Evolutionary conservation across 140 eudicot genomes (phyloP).

Genomic region (Anethum foeniculum): DNA sequence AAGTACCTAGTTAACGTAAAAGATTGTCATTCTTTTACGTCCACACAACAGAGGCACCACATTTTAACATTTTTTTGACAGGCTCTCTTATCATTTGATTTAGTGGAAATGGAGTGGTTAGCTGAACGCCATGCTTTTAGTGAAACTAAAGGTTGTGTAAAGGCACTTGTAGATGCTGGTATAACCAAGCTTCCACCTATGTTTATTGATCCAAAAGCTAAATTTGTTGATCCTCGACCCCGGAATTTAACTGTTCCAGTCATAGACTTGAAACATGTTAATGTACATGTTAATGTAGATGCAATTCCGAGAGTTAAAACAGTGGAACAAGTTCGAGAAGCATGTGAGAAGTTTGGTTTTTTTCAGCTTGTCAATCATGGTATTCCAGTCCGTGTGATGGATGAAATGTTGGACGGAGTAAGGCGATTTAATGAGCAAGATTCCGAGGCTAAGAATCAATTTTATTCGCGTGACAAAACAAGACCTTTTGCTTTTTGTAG

Average conservation of each 20-base stretch:
- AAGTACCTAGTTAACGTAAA: background rate
- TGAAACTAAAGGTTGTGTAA: background rate
- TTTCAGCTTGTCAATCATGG: background rate
- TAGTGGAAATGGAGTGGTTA: background rate
- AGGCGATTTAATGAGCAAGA: slow-evolving; percentile 5
- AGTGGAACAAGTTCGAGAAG: background rate
- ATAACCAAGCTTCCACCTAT: background rate
- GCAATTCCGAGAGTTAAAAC: background rate
- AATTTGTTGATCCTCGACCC: background rate
- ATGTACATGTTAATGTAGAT: background rate
- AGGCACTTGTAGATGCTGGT: background rate
- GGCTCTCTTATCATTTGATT: background rate
- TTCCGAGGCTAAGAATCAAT: background rate
- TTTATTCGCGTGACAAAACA: background rate
- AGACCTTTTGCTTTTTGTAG: background rate
- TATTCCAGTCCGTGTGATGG: slow-evolving; percentile 1
- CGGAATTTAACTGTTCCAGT: background rate
- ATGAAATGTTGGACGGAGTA: slow-evolving; percentile 1
- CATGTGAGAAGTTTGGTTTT: background rate
- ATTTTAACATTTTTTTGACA: background rate
- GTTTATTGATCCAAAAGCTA: background rate
- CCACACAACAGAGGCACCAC: background rate
- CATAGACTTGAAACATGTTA: background rate
- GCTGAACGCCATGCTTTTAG: background rate
- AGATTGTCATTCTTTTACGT: background rate